Evolutionary conservation across 345 rosid genomes (phyloP), one percentile per base, ranked within the genome.

Genomic region (Lepidium africanum): DNA sequence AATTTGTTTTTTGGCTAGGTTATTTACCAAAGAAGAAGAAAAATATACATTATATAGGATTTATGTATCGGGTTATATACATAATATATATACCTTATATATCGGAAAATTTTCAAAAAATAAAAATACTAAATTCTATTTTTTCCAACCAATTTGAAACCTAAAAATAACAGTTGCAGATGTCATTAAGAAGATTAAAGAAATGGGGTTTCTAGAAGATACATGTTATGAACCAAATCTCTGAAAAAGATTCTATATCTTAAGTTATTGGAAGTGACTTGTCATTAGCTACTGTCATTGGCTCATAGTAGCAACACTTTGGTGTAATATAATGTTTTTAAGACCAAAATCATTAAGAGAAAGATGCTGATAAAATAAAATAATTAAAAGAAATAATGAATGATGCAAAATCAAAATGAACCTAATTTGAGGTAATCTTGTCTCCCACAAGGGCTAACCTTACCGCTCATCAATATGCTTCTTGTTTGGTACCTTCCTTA

Each of bases 371-470:
- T 17, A 39, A 17, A 47, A 32, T 27, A 52, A 59, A 64, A 38
- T 32, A 62, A 10, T 46, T n/a, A n/a, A n/a, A n/a, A n/a, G n/a
- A 63, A 72, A 64, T 10, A 10, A 38, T 46, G 45, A n/a, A n/a
- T n/a, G n/a, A 25, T 17, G 36, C 5, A 59, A 52, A 66, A 59
- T 58, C 47, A 66, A 32, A 66, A 41, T 13, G 42, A 63, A 55
- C 58, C 50, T 38, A 73, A 59, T 58, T 30, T 74, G 70, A 70
- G 76, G 59, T 76, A 77, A 68, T 69, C 55, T 64, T 79, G 83
- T 81, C 79, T 63, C 81, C 81, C 75, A 68, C 72, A 27, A 69
- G 43, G 73, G 62, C 64, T 65, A 74, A 68, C 65, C 67, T 39
- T 43, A 47, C 12, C 40, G 41, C 41, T 11, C 75, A 68, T 23